Evolutionary conservation across 106 monocot genomes (phyloP), one percentile per base, ranked within the genome.

Genomic region (Acanthochlamys bracteata): DNA sequence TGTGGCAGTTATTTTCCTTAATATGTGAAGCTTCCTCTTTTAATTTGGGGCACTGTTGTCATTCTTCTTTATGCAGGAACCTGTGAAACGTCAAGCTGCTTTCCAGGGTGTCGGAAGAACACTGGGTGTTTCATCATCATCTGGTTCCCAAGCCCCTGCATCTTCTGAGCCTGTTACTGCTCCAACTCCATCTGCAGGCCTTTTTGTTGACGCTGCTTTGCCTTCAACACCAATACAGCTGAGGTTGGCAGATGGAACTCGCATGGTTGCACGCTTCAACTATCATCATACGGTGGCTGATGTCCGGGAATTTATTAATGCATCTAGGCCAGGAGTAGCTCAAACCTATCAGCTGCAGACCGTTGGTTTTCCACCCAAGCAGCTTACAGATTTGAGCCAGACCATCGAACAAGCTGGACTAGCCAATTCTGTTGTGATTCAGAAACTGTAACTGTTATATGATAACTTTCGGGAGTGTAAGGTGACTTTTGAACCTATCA

Each of bases 371-470:
- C 95, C 89, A 33, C 95, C 95, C 12, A 84, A 84, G 70, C 73
- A 71, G 55, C 84, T 95, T n/a, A 72, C 73, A 60, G 90, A 95
- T 69, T 19, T 19, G 0, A 26, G 65, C 21, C 75, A 69, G 67
- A 87, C 87, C 2, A 90, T 95, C 12, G 82, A 78, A 45, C 73
- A 90, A 72, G 90, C 81, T 3, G 90, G 90, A 40, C 73, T 95
- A 22, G 82, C 87, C 64, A 90, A 87, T 71, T 95, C 90, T 4
- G 95, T 95, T 42, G 76, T 95, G 20, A 90, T 90, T 67, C 95
- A 90, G 71, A 87, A 72, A 54, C 53, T 75, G n/a, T 94, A 85
- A 75, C 20, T 10, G 25, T 66, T n/a, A n/a, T n/a, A n/a, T n/a
- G n/a, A n/a, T n/a, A n/a, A n/a, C n/a, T n/a, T n/a, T n/a, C n/a